These are phyloP conservation scores for Cladosporium sp. DNA, from an alignment of 2,329 filamentous ascomycete species.

Conservation along the genomic window DNA sequence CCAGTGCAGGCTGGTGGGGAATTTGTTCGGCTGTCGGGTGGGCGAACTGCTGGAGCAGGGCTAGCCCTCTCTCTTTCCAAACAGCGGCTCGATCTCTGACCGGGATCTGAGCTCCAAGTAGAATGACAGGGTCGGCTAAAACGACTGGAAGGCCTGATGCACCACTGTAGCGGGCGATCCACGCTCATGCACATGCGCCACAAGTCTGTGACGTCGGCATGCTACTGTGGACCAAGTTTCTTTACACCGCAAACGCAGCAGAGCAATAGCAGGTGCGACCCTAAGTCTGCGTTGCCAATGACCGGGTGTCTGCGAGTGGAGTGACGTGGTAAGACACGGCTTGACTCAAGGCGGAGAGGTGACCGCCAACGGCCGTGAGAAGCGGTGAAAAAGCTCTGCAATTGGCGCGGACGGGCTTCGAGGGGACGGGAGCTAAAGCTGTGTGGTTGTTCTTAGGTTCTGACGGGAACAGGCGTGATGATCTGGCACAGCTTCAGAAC, in stretches of 20 bases:
- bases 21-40: background rate
- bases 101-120: background rate
- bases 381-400: conserved; percentile 5
- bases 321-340: conserved; percentile 12
- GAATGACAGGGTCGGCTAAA: background rate
- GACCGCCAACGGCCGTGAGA: conserved; percentile 4
- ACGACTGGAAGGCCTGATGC: background rate
- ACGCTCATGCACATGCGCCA: conserved; percentile 23
- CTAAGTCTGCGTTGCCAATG: conserved; percentile 4
- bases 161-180: conserved; percentile 19
- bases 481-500: conserved; percentile 11
- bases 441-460: conserved; percentile 8
- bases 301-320: conserved; percentile 3
- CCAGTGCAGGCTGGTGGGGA: background rate
- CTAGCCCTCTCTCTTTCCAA: conserved; percentile 13
- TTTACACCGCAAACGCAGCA: conserved; percentile 9
- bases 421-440: conserved; percentile 1
- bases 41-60: conserved; percentile 15
- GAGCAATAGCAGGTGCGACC: conserved; percentile 6
- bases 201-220: conserved; percentile 22
- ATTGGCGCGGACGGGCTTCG: conserved; percentile 3
- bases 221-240: conserved; percentile 12
- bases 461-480: conserved; percentile 7
- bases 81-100: conserved; percentile 5
- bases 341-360: conserved; percentile 10